These are phyloP conservation scores for Nothophytophthora sp. DNA, from an alignment of 352 stramenopile species.

Conservation along the genomic window DNA sequence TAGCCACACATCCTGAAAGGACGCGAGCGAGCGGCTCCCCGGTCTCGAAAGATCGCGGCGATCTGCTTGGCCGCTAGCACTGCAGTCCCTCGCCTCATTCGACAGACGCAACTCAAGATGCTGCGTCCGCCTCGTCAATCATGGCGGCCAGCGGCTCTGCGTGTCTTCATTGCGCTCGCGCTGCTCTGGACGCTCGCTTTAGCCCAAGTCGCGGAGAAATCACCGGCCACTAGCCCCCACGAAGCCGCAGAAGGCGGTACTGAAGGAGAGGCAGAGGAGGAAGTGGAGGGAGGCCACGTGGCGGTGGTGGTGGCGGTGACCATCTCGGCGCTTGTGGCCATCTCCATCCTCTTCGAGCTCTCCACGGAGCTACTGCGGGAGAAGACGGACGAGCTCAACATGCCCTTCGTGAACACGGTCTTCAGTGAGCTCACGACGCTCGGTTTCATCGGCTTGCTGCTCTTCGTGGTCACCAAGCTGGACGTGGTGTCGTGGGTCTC, in stretches of 20 bases:
- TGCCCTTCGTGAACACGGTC: constrained; percentile 70
- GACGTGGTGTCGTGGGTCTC: constrained; percentile 55
- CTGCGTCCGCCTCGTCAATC: constrained; percentile 1
- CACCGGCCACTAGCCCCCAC: neutral
- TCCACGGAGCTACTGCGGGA: constrained; percentile 40
- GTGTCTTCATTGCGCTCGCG: constrained; percentile 7
- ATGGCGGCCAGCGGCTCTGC: constrained; percentile 6
- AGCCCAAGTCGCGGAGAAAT: constrained; percentile 24
- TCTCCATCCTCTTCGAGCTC: constrained; percentile 71
- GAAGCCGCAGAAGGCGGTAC: neutral
- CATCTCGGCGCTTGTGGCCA: constrained; percentile 57
- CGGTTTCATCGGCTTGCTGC: constrained; percentile 66
- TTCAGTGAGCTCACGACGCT: constrained; percentile 75
- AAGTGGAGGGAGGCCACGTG: constrained; percentile 18
- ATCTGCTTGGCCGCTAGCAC: neutral
- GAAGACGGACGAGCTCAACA: constrained; percentile 68
- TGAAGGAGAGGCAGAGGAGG: constrained; percentile 6
- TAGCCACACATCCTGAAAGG: neutral
- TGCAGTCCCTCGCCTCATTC: constrained; percentile 7
- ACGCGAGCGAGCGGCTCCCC: too few species aligned
- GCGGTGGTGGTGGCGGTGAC: constrained; percentile 48
- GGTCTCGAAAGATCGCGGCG: constrained; percentile 22
- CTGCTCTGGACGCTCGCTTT: constrained; percentile 22
- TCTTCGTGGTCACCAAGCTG: constrained; percentile 70
- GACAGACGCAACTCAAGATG: constrained; percentile 8